phyloP scores from a whole-genome alignment of 169 alveolate genomes.

The Pseudocohnilembus persalinus region DNA sequence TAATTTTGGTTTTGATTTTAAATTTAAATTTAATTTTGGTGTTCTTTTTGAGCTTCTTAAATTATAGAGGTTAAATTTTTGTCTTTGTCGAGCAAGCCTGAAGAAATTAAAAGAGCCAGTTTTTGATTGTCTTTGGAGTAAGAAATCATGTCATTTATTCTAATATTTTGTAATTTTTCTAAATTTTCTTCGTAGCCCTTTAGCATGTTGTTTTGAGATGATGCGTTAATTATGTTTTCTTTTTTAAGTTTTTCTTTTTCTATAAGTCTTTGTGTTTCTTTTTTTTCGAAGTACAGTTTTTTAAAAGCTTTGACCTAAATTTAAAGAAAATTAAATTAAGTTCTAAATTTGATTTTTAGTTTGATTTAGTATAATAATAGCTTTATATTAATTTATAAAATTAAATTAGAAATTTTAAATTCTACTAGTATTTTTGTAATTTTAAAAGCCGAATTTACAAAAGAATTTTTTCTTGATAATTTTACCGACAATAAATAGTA shows the following conservation, averaged over 20 bases:
- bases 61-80: not conserved
- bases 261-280: not conserved
- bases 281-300: not conserved
- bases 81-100: not conserved
- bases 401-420: too few relatives aligned
- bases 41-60: not conserved
- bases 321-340: too few relatives aligned
- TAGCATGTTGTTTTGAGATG: not conserved
- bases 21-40: too few relatives aligned
- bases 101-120: not conserved
- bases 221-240: not conserved
- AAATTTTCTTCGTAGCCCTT: not conserved
- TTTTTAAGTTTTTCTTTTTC: not conserved
- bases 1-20: not conserved
- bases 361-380: too few relatives aligned
- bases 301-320: not conserved
- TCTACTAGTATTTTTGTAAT: too few relatives aligned
- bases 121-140: not conserved
- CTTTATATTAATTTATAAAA: too few relatives aligned
- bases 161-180: not conserved
- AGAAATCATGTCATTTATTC: not conserved
- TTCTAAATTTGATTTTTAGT: too few relatives aligned
- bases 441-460: too few relatives aligned
- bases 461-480: too few relatives aligned
- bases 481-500: too few relatives aligned